phyloP scores from a whole-genome alignment of 768 basidiomycete species.

The Boletellus ananas region DNA sequence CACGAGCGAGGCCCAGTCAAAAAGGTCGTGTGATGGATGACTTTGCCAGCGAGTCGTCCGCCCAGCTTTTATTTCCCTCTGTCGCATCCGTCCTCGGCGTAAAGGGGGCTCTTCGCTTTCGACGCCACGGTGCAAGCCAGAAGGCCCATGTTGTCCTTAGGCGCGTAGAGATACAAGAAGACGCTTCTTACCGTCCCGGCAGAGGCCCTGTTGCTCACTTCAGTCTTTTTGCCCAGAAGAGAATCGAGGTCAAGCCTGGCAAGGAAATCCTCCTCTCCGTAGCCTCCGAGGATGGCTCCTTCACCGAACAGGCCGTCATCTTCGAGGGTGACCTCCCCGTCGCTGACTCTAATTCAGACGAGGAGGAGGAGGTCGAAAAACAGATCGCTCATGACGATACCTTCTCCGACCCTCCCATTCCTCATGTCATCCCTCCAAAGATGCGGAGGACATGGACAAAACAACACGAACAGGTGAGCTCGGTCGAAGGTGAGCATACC shows the following conservation, averaged over 20 bases:
- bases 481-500: slow-evolving; percentile 35
- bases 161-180: slow-evolving; percentile 51
- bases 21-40: slow-evolving; percentile 32
- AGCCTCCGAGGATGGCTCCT: slow-evolving; percentile 46
- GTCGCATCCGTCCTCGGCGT: slow-evolving; percentile 58
- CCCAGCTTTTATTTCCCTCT: slow-evolving; percentile 27
- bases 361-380: slow-evolving; percentile 40
- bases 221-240: slow-evolving; percentile 63
- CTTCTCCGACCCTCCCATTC: slow-evolving; percentile 28
- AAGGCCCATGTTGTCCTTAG: slow-evolving; percentile 67
- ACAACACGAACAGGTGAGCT: slow-evolving; percentile 43
- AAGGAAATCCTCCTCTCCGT: slow-evolving; percentile 66
- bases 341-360: slow-evolving; percentile 31
- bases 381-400: slow-evolving; percentile 42
- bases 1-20: slow-evolving; percentile 12
- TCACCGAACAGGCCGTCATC: slow-evolving; percentile 55
- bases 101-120: slow-evolving; percentile 59
- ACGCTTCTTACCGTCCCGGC: slow-evolving; percentile 42
- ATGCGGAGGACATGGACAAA: slow-evolving; percentile 61
- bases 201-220: slow-evolving; percentile 46
- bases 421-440: slow-evolving; percentile 54
- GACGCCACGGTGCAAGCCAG: slow-evolving; percentile 60
- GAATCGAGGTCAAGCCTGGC: slow-evolving; percentile 66
- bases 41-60: slow-evolving; percentile 36
- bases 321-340: slow-evolving; percentile 49